phyloP scores from a whole-genome alignment of 2,329 filamentous ascomycete genomes.

The Penicillium sp. region DNA sequence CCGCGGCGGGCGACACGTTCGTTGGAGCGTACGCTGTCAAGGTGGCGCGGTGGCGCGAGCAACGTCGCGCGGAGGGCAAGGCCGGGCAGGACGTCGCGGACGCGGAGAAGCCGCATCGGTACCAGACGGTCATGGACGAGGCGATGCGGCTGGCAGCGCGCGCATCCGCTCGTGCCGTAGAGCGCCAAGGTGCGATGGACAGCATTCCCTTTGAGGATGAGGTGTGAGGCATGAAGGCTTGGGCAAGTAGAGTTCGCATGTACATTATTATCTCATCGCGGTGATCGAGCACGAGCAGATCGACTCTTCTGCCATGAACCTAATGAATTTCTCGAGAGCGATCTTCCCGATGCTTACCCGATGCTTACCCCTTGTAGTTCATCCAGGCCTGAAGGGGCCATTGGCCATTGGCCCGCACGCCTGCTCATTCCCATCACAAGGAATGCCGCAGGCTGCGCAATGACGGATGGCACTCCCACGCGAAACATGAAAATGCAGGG shows the following conservation, averaged over 20 bases:
- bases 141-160: constrained; percentile 44
- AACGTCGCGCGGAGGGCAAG: constrained; percentile 47
- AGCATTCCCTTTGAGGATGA: constrained; percentile 51
- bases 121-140: constrained; percentile 47
- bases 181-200: constrained; percentile 47
- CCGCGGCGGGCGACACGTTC: constrained; percentile 91
- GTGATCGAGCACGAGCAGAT: background rate
- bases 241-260: constrained; percentile 4
- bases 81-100: constrained; percentile 47
- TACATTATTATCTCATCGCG: constrained; percentile 7
- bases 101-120: constrained; percentile 36
- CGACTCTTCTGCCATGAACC: too few relatives aligned
- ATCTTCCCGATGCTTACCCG: background rate
- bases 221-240: constrained; percentile 23
- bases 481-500: background rate
- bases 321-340: background rate
- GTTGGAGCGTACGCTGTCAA: constrained; percentile 81
- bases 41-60: constrained; percentile 55
- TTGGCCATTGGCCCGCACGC: background rate
- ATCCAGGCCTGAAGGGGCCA: background rate
- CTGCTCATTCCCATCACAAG: background rate
- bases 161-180: constrained; percentile 47
- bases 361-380: background rate
- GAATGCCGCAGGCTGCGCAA: constrained; percentile 7
- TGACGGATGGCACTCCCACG: background rate